Base-by-base conservation (phyloP, 2,329 filamentous ascomycete species). In the Penicillium sp. region DNA sequence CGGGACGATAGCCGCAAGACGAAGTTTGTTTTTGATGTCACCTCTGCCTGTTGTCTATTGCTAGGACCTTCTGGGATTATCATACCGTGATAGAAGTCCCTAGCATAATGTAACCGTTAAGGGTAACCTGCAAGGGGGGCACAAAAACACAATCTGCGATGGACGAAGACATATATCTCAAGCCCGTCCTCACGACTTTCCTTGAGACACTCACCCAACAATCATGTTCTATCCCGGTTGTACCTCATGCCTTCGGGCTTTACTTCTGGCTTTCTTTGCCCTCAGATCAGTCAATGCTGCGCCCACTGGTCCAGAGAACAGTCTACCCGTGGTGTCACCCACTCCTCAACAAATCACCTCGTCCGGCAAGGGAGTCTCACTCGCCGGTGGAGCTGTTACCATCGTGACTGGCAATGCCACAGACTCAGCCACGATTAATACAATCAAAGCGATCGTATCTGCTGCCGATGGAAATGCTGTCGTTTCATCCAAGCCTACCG, bases 391-490 rank as follows among this genome's bases (percentile, higher is more conserved):
- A 24, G 8, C 35, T n/a, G 66, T 68, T 17, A 68, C 63, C 28
- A 65, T 68, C 47, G 65, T 68, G 35, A 62, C 61, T 2, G 65
- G 65, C 26, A 61, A 67, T 62, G 60, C 35, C 44, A 62, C 54
- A 24, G 66, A 68, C 38, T 38, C 49, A 15, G 53, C 55, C 28
- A 66, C 56, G 22, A 47, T 67, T 58, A 33, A 67, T 22, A 28
- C 49, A 10, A 56, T 67, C 24, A 67, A 67, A 40, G 38, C 30
- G 13, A 37, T 58, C 30, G 58, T 65, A 28, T 53, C 54, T 26
- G 61, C 61, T 37, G 63, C 61, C 19, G 63, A 61, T 5, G 63
- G 61, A 17, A 56, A 61, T 4, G 44, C 45, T 38, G 15, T 33
- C 9, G 50, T 65, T 40, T 65, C 63, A 33, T 40, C 57, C 7